These are phyloP conservation scores for Alternaria longipes DNA, from an alignment of 2,329 filamentous ascomycete species.

Conservation along the genomic window DNA sequence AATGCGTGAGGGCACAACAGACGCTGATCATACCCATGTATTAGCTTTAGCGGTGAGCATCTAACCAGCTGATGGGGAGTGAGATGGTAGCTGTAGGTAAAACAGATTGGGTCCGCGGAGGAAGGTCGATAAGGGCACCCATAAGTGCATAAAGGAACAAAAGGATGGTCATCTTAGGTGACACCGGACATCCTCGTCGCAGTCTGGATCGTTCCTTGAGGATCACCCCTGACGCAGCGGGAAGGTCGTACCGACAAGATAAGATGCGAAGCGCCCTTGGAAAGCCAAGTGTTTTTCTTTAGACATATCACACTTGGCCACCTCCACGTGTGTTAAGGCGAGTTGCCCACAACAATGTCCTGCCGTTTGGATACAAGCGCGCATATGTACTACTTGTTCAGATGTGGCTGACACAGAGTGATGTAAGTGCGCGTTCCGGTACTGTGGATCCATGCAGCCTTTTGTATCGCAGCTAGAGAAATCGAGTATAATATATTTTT, in stretches of 20 bases:
- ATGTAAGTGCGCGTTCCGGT: not conserved
- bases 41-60: not conserved
- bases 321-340: not conserved
- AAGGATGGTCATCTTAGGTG: not conserved
- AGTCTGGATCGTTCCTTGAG: not conserved
- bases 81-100: not conserved
- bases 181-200: not conserved
- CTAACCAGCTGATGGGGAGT: not conserved
- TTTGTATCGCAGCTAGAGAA: not conserved
- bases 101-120: not conserved
- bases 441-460: not conserved
- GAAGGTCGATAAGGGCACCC: not conserved
- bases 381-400: not conserved
- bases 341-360: not conserved
- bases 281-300: not conserved
- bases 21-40: not conserved
- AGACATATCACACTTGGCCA: not conserved
- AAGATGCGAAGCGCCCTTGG: not conserved
- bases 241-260: conserved; percentile 1
- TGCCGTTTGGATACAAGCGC: not conserved
- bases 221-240: not conserved
- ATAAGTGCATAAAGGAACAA: not conserved
- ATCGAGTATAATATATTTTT: not conserved
- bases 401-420: not conserved
- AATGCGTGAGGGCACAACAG: not conserved